Evolutionary conservation across 257 asterid genomes (phyloP).

Genomic region (Ilex asprella): DNA sequence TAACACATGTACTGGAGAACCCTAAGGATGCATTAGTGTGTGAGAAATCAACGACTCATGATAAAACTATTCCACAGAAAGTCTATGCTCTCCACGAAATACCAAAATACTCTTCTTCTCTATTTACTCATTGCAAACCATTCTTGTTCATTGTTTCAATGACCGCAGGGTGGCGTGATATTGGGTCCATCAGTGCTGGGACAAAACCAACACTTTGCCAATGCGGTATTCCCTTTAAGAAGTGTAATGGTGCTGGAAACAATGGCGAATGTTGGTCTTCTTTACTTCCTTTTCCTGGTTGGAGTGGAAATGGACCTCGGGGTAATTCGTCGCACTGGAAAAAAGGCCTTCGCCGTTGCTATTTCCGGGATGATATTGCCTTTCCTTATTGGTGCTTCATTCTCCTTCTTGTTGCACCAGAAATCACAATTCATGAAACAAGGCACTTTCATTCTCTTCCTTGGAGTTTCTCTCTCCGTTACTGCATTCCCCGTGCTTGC

Average conservation of each 20-base stretch:
- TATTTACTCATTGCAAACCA: too few relatives aligned
- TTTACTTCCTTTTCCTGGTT: conserved; percentile 75
- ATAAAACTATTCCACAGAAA: too few relatives aligned
- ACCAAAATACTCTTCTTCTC: too few relatives aligned
- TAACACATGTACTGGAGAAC: too few relatives aligned
- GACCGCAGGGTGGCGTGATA: conserved; percentile 71
- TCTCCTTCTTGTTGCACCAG: conserved; percentile 50
- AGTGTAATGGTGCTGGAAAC: conserved; percentile 97
- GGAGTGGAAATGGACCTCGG: conserved; percentile 96
- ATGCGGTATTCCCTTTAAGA: conserved; percentile 60
- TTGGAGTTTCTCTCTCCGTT: conserved; percentile 80
- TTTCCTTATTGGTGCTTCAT: conserved; percentile 58
- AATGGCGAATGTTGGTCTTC: conserved; percentile 93
- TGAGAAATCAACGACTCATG: too few relatives aligned
- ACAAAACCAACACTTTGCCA: conserved; percentile 39
- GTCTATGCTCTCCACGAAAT: too few relatives aligned
- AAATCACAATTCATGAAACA: conserved; percentile 36
- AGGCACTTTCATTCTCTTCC: conserved; percentile 81
- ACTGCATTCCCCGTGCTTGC: conserved; percentile 94
- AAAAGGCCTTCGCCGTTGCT: conserved; percentile 54
- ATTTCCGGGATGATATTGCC: conserved; percentile 74
- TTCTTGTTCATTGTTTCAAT: not conserved
- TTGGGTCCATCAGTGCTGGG: conserved; percentile 92
- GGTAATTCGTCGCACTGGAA: conserved; percentile 64
- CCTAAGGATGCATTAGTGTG: too few relatives aligned